A percentile compares a stretch with the other conserved stretches of the same genome.
Conservation (phyloP, 768 basidiomycete species). For the Neoboletus subvelutipes region DNA sequence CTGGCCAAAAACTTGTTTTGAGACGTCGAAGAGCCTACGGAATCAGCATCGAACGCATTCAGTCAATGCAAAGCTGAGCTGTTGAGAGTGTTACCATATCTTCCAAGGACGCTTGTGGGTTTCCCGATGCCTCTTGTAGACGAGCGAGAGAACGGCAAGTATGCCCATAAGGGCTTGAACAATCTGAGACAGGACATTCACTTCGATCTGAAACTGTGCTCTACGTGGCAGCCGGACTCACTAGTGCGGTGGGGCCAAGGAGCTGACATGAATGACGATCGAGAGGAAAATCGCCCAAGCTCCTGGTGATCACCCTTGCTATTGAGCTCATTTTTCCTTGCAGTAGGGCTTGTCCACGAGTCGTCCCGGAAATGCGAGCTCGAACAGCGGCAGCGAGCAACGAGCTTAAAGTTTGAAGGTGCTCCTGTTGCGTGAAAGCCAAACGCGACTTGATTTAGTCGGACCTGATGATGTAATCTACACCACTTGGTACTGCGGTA, state of each 20-base stretch:
- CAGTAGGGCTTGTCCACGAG: background rate
- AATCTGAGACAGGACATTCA: slow-evolving; percentile 40
- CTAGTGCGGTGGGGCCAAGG: slow-evolving; percentile 48
- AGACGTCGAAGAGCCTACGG: slow-evolving; percentile 84
- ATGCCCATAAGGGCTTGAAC: slow-evolving; percentile 90
- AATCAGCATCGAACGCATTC: background rate
- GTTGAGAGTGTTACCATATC: slow-evolving; percentile 66
- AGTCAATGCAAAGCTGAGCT: slow-evolving; percentile 1
- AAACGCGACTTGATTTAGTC: background rate
- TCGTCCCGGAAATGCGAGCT: background rate
- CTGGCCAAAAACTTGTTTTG: slow-evolving; percentile 87
- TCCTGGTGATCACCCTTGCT: slow-evolving; percentile 2
- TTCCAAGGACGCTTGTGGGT: slow-evolving; percentile 83
- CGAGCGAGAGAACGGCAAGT: slow-evolving; percentile 81
- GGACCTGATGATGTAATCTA: slow-evolving; percentile 23
- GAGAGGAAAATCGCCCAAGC: slow-evolving; percentile 34
- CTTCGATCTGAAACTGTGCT: background rate
- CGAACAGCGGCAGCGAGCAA: background rate
- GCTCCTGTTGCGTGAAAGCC: background rate
- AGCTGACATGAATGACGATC: slow-evolving; percentile 45
- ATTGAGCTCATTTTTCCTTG: slow-evolving; percentile 15
- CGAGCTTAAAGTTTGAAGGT: background rate
- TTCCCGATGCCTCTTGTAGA: slow-evolving; percentile 89
- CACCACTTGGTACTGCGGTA: background rate
- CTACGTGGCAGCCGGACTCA: slow-evolving; percentile 21